A percentile compares a stretch with the other conserved stretches of the same genome.
These are phyloP conservation scores for Vigna angularis DNA, from an alignment of 306 rosid species.

Conservation along the genomic window DNA sequence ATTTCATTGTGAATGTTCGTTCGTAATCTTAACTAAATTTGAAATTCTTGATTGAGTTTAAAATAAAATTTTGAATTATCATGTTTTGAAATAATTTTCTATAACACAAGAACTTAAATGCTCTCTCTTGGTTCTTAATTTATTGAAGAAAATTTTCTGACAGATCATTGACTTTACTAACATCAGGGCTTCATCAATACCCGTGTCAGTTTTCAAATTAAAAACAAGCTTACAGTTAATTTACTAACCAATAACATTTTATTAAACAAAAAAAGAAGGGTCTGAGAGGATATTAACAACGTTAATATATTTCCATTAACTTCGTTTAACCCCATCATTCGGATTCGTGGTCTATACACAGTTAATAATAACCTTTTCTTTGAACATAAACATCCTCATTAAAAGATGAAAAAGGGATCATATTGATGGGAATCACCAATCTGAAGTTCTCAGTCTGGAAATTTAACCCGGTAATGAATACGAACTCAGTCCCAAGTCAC, in stretches of 20 bases:
- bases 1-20: no score
- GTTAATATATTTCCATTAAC: slow-evolving; percentile 41
- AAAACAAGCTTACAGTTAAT: neutral
- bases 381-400: slow-evolving; percentile 39
- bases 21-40: no score
- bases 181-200: no score
- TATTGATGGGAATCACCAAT: slow-evolving; percentile 24
- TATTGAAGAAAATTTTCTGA: no score
- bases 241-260: neutral
- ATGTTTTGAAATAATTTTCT: no score
- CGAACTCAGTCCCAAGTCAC: slow-evolving; percentile 87
- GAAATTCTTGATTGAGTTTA: no score
- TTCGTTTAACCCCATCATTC: slow-evolving; percentile 37
- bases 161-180: no score
- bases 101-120: no score
- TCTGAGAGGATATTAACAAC: neutral
- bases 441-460: slow-evolving; percentile 41
- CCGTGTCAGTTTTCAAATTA: no score
- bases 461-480: slow-evolving; percentile 31
- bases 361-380: slow-evolving; percentile 30
- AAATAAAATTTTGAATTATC: no score
- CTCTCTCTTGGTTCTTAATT: no score
- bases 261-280: neutral
- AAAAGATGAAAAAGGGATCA: slow-evolving; percentile 38
- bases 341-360: slow-evolving; percentile 49